These are phyloP conservation scores for Russula sp. DNA, from an alignment of 768 basidiomycete species.

Conservation along the genomic window DNA sequence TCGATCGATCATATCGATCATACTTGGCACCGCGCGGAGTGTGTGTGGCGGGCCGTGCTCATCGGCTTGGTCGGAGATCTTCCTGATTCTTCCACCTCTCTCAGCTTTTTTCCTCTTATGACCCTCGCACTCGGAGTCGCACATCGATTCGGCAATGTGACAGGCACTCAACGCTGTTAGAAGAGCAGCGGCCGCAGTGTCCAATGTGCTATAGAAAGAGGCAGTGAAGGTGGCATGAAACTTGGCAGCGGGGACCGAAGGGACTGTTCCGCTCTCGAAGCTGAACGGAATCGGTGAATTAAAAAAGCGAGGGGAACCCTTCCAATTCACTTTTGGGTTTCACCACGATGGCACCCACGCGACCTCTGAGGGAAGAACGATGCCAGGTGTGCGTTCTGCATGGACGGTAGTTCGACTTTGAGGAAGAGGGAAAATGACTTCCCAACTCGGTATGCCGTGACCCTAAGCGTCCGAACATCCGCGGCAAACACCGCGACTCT, in stretches of 20 bases:
- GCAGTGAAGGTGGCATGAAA: slow-evolving; percentile 54
- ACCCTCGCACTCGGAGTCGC: slow-evolving; percentile 55
- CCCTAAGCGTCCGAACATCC: too few species aligned
- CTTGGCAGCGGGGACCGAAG: slow-evolving; percentile 39
- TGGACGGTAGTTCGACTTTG: slow-evolving; percentile 67
- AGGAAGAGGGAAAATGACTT: slow-evolving; percentile 62
- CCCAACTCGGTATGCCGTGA: too few species aligned
- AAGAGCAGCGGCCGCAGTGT: slow-evolving; percentile 53
- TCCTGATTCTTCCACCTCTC: slow-evolving; percentile 77
- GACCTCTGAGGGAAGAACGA: slow-evolving; percentile 52
- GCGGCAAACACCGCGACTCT: too few species aligned
- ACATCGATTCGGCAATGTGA: slow-evolving; percentile 69
- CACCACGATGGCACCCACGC: slow-evolving; percentile 53
- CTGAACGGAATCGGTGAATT: slow-evolving; percentile 52
- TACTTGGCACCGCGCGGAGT: slow-evolving; percentile 75
- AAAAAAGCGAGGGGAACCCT: slow-evolving; percentile 38
- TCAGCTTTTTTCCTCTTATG: slow-evolving; percentile 51
- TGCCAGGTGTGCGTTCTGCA: slow-evolving; percentile 47
- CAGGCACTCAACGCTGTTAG: slow-evolving; percentile 63
- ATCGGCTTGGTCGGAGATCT: slow-evolving; percentile 53
- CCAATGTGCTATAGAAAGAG: slow-evolving; percentile 49
- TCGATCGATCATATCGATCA: slow-evolving; percentile 69
- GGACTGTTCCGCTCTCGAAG: slow-evolving; percentile 47
- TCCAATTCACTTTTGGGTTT: slow-evolving; percentile 34
- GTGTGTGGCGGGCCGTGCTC: slow-evolving; percentile 55